phyloP scores from a whole-genome alignment of 108 stramenopile species.

The Fragilariopsis cylindrus region DNA sequence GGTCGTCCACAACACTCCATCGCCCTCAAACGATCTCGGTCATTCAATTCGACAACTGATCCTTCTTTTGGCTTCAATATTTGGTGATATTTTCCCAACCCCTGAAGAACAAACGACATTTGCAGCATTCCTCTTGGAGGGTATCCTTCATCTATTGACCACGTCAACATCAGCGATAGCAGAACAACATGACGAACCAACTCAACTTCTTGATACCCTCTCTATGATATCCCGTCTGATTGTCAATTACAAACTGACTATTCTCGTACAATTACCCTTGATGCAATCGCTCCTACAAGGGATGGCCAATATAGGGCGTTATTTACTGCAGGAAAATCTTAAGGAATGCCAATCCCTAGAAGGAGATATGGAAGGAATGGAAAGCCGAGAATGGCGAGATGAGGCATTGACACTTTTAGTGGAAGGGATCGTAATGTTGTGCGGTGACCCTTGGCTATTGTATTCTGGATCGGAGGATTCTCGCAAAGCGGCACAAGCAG shows the following conservation, averaged over 20 bases:
- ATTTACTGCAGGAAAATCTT: conserved; percentile 61
- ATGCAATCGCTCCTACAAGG: conserved; percentile 51
- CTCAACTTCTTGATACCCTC: conserved; percentile 46
- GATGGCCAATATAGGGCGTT: conserved; percentile 51
- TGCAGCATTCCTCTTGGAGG: conserved; percentile 62
- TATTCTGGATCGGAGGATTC: conserved; percentile 54
- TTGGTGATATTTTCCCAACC: conserved; percentile 66
- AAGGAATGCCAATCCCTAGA: conserved; percentile 54
- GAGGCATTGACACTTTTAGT: conserved; percentile 64
- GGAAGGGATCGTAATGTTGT: conserved; percentile 68
- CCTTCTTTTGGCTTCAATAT: conserved; percentile 57
- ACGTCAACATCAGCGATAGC: conserved; percentile 19
- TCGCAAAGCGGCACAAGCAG: conserved; percentile 40
- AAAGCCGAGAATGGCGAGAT: conserved; percentile 69
- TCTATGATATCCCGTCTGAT: conserved; percentile 65
- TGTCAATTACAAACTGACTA: conserved; percentile 55
- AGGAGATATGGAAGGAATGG: conserved; percentile 74
- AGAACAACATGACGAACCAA: conserved; percentile 14
- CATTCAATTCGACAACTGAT: conserved; percentile 77
- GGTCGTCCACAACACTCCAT: conserved; percentile 21
- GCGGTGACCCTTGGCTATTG: conserved; percentile 77
- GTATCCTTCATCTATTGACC: conserved; percentile 54
- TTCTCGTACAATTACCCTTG: conserved; percentile 48
- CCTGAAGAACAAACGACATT: conserved; percentile 55
- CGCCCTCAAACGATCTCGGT: conserved; percentile 5